Conservation (phyloP, 1,139 yeast species). For the Hemisphaericaspora subhashii region DNA sequence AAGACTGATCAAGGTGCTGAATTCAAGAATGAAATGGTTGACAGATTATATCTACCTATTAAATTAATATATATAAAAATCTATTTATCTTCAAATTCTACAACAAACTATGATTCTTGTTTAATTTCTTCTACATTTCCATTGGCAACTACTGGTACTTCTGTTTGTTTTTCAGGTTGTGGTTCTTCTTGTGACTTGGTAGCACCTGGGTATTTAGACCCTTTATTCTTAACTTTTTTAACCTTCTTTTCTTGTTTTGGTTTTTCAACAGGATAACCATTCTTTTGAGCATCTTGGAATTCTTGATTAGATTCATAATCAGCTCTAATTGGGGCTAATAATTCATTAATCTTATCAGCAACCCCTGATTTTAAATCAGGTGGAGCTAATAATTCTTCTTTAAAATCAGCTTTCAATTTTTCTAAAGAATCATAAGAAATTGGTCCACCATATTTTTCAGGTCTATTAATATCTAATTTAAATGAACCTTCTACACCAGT, state of each 20-base stretch:
- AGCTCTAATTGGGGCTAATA: constrained; percentile 82
- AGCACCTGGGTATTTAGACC: constrained; percentile 79
- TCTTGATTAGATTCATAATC: constrained; percentile 63
- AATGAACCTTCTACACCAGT: constrained; percentile 52
- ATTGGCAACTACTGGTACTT: constrained; percentile 1
- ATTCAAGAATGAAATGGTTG: neutral
- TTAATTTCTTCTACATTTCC: constrained; percentile 3
- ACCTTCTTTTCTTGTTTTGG: constrained; percentile 65
- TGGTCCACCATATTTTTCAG: constrained; percentile 96
- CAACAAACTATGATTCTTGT: constrained; percentile 16
- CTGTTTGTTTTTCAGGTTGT: constrained; percentile 9
- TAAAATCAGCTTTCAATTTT: constrained; percentile 71
- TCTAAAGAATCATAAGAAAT: constrained; percentile 68
- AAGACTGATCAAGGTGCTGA: neutral
- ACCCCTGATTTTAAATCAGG: constrained; percentile 94
- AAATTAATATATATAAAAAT: constrained; percentile 2
- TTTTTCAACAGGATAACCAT: constrained; percentile 83
- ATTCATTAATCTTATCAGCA: constrained; percentile 73
- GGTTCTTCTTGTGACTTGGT: constrained; percentile 18
- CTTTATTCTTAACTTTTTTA: constrained; percentile 78
- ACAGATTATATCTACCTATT: neutral
- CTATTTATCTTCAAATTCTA: constrained; percentile 17
- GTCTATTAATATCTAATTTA: constrained; percentile 77
- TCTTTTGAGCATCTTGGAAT: constrained; percentile 69
- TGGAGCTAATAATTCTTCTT: constrained; percentile 74